These are phyloP conservation scores for Aristolochia fimbriata DNA, from an alignment of 164 flowering plant genomes.

Conservation along the genomic window DNA sequence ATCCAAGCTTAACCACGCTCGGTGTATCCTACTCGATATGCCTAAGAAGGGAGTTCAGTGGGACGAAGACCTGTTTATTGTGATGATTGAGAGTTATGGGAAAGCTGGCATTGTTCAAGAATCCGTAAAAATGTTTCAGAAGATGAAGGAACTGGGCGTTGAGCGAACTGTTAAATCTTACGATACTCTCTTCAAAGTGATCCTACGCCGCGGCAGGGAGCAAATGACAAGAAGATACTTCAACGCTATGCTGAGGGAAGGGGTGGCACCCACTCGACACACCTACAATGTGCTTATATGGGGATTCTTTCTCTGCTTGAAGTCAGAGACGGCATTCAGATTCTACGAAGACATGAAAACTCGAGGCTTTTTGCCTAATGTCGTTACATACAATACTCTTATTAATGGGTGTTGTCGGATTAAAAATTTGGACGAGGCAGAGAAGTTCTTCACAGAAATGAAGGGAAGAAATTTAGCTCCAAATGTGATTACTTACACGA, in stretches of 20 bases:
- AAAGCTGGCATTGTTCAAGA: constrained; percentile 91
- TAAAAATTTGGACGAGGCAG: constrained; percentile 66
- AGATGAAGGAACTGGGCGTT: constrained; percentile 75
- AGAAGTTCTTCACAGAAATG: constrained; percentile 70
- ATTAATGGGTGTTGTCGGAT: constrained; percentile 63
- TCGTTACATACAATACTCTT: constrained; percentile 66
- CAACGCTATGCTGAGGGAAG: constrained; percentile 74
- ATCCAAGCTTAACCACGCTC: constrained; percentile 78
- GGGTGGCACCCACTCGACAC: constrained; percentile 60
- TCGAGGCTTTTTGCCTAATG: constrained; percentile 54
- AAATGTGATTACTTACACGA: constrained; percentile 67
- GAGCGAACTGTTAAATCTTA: constrained; percentile 49
- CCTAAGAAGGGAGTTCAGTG: constrained; percentile 66
- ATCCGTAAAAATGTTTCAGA: constrained; percentile 65
- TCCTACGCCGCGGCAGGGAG: constrained; percentile 64
- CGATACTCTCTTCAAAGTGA: constrained; percentile 70
- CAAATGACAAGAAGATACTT: constrained; percentile 86
- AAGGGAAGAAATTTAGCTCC: constrained; percentile 54
- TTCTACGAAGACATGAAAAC: constrained; percentile 81
- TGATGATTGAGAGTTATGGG: constrained; percentile 72
- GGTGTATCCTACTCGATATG: constrained; percentile 82
- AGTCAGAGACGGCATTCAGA: constrained; percentile 55
- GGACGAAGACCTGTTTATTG: constrained; percentile 80
- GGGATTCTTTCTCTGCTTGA: constrained; percentile 74
- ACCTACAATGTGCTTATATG: constrained; percentile 77